A percentile compares a stretch with the other conserved stretches of the same genome.
Evolutionary conservation across 768 basidiomycete species (phyloP).

Genomic region (Macrolepiota albuminosa): DNA sequence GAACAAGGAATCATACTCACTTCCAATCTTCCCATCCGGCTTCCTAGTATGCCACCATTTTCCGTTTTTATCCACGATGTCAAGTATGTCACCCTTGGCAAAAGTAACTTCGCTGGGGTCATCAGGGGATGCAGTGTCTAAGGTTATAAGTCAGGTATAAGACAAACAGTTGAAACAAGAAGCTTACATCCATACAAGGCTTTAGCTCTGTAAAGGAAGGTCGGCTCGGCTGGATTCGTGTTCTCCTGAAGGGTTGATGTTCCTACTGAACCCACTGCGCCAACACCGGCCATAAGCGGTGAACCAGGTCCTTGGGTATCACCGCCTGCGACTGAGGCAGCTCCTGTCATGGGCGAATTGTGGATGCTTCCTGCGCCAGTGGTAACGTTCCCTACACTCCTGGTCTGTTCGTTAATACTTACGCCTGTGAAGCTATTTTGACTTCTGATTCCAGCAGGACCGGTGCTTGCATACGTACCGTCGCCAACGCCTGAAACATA

Average conservation of each 20-base stretch:
- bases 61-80: conserved; percentile 88
- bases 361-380: conserved; percentile 49
- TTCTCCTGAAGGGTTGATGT: conserved; percentile 21
- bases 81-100: conserved; percentile 85
- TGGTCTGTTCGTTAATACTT: conserved; percentile 34
- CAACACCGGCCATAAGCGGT: conserved; percentile 65
- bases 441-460: conserved; percentile 41
- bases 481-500: conserved; percentile 36
- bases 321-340: conserved; percentile 37
- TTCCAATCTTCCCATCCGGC: conserved; percentile 69
- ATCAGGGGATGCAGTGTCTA: conserved; percentile 91
- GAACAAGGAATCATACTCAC: conserved; percentile 43
- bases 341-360: conserved; percentile 39
- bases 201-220: conserved; percentile 72
- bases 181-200: conserved; percentile 85
- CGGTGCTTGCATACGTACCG: conserved; percentile 44
- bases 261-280: conserved; percentile 41
- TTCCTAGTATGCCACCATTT: conserved; percentile 93
- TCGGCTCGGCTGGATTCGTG: conserved; percentile 28
- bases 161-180: conserved; percentile 3
- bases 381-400: conserved; percentile 31
- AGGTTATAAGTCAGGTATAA: conserved; percentile 18
- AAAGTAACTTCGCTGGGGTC: conserved; percentile 98
- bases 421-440: conserved; percentile 53
- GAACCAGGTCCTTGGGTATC: conserved; percentile 52